Evolutionary conservation across 352 stramenopile species (phyloP).

Genomic region (Phytophthora sansomeana): DNA sequence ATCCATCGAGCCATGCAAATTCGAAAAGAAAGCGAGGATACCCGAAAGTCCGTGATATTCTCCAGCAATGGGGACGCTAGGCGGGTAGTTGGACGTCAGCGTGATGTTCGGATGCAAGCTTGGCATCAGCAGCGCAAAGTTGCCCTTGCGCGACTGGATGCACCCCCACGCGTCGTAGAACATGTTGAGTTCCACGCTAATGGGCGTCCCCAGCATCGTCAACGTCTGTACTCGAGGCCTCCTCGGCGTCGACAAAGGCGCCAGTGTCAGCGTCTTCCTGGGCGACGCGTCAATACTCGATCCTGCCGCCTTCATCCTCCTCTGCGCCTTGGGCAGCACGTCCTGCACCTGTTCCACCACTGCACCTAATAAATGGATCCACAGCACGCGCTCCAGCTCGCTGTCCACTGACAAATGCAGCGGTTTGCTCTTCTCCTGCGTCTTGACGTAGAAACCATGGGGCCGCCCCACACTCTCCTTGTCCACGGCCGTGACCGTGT

Average conservation of each 20-base stretch:
- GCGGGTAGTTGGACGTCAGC: constrained; percentile 81
- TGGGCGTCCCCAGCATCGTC: constrained; percentile 64
- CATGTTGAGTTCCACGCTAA: constrained; percentile 64
- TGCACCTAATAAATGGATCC: constrained; percentile 74
- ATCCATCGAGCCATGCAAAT: constrained; percentile 76
- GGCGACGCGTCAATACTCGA: constrained; percentile 25
- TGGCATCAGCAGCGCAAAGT: constrained; percentile 81
- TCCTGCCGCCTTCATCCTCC: constrained; percentile 31
- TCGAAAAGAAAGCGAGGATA: constrained; percentile 75
- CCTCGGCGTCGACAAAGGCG: constrained; percentile 30
- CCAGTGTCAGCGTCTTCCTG: constrained; percentile 30
- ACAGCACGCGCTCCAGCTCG: constrained; percentile 80
- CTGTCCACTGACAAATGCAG: constrained; percentile 71
- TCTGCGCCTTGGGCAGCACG: constrained; percentile 45
- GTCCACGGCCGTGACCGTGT: constrained; percentile 66
- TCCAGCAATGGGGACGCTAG: constrained; percentile 72
- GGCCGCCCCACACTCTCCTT: constrained; percentile 64
- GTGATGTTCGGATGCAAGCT: constrained; percentile 82
- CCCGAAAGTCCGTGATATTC: constrained; percentile 74
- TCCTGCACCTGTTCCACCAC: constrained; percentile 65
- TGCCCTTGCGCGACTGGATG: constrained; percentile 78
- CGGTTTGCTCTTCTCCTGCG: constrained; percentile 60
- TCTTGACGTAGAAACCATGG: constrained; percentile 68
- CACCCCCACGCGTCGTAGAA: constrained; percentile 83
- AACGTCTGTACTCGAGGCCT: constrained; percentile 40